Evolutionary conservation across 2,329 filamentous ascomycete genomes (phyloP), one percentile per base, ranked within the genome.

Genomic region (Pseudogymnoascus sp.): DNA sequence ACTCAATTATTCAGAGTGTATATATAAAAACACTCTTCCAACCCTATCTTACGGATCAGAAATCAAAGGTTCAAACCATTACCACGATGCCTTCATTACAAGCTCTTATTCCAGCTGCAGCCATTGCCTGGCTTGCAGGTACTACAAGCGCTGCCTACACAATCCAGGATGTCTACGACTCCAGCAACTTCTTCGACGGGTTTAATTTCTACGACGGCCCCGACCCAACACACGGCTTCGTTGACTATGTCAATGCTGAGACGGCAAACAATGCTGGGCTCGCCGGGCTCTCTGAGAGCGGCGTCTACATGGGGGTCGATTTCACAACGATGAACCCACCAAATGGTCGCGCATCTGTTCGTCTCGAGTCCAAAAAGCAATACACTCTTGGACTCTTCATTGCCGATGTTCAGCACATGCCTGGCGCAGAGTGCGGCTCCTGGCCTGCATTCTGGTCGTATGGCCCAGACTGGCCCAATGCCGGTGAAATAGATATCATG

Each of bases 401-500:
- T 21, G 70, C 81, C 9, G 82, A 85, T 67, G 72, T 84, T 18
- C 73, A 70, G 2, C 82, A 85, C 64, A 84, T 84, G 80, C 82
- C 82, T 4, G 76, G 74, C 4, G 74, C 76, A 5, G 72, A 75
- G 38, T 85, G 82, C 64, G 82, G 83, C 2, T 76, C 77, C 4
- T 85, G 82, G 82, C 82, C 82, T 19, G 81, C 82, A 5, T 82
- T 81, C 69, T 79, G 74, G 69, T 65, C 65, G 1, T 70, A 89
- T 33, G 88, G 87, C 13, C 75, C 78, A 30, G 73, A 80, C 68
- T 92, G 89, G 89, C 89, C 89, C 1, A 71, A 70, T 39, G 75
- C 77, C 6, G 88, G 88, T 52, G 89, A 92, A 73, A 88, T 92
- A 67, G 89, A 92, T 71, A 87, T 92, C 67, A 82, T 92, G 66